phyloP scores from a whole-genome alignment of 225 moss, liverwort and hornwort species.

The Pseudoscleropodium purum region DNA sequence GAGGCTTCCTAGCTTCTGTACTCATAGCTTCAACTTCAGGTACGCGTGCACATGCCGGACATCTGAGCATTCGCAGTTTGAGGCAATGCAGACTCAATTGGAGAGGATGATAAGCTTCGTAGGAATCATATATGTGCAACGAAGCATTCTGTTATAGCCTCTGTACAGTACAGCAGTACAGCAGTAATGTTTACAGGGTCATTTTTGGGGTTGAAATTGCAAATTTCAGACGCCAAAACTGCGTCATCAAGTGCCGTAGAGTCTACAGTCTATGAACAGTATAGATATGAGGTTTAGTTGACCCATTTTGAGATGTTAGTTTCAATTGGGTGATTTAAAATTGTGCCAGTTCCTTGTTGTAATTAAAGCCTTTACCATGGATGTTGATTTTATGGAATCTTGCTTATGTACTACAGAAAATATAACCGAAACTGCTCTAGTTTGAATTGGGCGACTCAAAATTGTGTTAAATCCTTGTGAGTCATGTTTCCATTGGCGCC shows the following conservation, averaged over 20 bases:
- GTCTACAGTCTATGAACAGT: background rate
- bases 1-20: background rate
- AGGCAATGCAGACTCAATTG: background rate
- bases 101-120: background rate
- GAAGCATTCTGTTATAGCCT: background rate
- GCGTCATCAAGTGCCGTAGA: background rate
- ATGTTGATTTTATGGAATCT: background rate
- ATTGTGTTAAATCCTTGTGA: background rate
- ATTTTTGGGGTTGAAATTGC: background rate
- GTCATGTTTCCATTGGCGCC: too few relatives aligned
- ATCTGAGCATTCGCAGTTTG: background rate
- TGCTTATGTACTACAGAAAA: background rate
- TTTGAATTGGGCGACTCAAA: background rate
- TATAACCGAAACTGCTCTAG: background rate
- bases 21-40: background rate
- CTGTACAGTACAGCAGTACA: background rate
- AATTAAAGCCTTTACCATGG: background rate
- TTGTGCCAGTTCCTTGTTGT: background rate
- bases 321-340: background rate
- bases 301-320: background rate
- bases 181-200: background rate
- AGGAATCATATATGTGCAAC: background rate
- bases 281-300: background rate
- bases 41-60: background rate
- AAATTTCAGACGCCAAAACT: background rate